Evolutionary conservation across 805 yeast species (phyloP).

Genomic region (Ogataea methylovora): DNA sequence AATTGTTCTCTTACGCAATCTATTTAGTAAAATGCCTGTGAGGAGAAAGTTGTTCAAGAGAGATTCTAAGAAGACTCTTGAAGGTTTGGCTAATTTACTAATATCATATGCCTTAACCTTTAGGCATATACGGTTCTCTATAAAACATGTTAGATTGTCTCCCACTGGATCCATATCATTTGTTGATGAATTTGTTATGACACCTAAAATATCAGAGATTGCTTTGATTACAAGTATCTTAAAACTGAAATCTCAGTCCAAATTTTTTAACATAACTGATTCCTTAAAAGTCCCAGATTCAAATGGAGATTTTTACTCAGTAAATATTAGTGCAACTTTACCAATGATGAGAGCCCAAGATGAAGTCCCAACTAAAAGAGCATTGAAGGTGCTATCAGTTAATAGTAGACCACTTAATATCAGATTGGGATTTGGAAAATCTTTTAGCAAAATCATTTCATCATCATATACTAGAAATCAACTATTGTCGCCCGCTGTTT

Average conservation of each 20-base stretch:
- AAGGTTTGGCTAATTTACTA: conserved; percentile 16
- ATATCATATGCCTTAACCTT: conserved; percentile 25
- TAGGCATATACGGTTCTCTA: conserved; percentile 23
- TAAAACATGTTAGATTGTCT: conserved; percentile 13
- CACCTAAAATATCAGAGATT: conserved; percentile 3
- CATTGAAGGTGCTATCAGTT: conserved; percentile 22
- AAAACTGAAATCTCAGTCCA: conserved; percentile 10
- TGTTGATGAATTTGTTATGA: neutral
- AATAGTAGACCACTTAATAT: conserved; percentile 25
- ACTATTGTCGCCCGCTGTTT: conserved; percentile 23
- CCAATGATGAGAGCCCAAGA: conserved; percentile 28
- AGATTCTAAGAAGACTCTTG: conserved; percentile 17
- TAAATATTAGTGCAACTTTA: conserved; percentile 14
- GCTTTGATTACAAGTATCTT: conserved; percentile 9
- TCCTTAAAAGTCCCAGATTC: conserved; percentile 3
- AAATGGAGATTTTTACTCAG: neutral
- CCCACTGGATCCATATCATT: conserved; percentile 7
- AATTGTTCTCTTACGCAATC: conserved; percentile 20
- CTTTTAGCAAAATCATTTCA: conserved; percentile 16
- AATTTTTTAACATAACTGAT: conserved; percentile 10
- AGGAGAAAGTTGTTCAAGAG: conserved; percentile 23
- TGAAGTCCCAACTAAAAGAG: conserved; percentile 15
- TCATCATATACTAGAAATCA: conserved; percentile 15
- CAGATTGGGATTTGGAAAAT: conserved; percentile 23
- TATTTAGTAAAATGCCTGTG: conserved; percentile 27